A percentile compares a stretch with the other conserved stretches of the same genome.
Conservation (phyloP, 352 stramenopile species). For the Phytophthora crassamura region DNA sequence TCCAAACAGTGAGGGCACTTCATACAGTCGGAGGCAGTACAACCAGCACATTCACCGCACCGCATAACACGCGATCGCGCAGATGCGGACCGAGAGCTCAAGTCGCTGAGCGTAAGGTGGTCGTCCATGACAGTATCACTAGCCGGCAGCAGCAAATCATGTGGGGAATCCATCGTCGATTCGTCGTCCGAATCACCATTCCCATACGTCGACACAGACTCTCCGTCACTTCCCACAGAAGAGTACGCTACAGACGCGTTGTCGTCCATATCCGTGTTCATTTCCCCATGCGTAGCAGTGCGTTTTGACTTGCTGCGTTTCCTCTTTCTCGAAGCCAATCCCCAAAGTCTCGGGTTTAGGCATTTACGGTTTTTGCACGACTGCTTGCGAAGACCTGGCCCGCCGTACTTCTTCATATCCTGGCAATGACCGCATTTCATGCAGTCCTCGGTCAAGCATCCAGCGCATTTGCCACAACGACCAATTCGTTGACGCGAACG, state of each 20-base stretch:
- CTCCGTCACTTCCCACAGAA: slow-evolving; percentile 62
- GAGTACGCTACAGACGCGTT: slow-evolving; percentile 51
- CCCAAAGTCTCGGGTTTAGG: slow-evolving; percentile 73
- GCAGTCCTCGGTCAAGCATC: slow-evolving; percentile 82
- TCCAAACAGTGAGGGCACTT: slow-evolving; percentile 82
- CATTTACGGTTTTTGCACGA: slow-evolving; percentile 91
- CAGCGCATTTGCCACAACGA: slow-evolving; percentile 79
- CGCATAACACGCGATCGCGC: slow-evolving; percentile 71
- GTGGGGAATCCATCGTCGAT: slow-evolving; percentile 40
- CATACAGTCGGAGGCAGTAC: slow-evolving; percentile 73
- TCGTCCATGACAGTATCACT: slow-evolving; percentile 49
- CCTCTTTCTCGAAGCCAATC: slow-evolving; percentile 48
- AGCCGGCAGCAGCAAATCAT: slow-evolving; percentile 44
- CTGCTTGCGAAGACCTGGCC: slow-evolving; percentile 85
- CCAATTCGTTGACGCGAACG: slow-evolving; percentile 73
- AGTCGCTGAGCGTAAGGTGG: slow-evolving; percentile 43
- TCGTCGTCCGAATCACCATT: slow-evolving; percentile 35
- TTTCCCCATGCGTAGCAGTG: slow-evolving; percentile 24
- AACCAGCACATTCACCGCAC: slow-evolving; percentile 78
- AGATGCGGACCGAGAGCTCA: slow-evolving; percentile 42
- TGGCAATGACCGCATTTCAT: slow-evolving; percentile 89
- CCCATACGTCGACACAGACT: slow-evolving; percentile 46
- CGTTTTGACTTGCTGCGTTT: slow-evolving; percentile 41
- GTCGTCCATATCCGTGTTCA: slow-evolving; percentile 51
- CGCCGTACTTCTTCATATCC: slow-evolving; percentile 92